Conservation (phyloP, 2,329 filamentous ascomycete species). For the Colletotrichum sidae region DNA sequence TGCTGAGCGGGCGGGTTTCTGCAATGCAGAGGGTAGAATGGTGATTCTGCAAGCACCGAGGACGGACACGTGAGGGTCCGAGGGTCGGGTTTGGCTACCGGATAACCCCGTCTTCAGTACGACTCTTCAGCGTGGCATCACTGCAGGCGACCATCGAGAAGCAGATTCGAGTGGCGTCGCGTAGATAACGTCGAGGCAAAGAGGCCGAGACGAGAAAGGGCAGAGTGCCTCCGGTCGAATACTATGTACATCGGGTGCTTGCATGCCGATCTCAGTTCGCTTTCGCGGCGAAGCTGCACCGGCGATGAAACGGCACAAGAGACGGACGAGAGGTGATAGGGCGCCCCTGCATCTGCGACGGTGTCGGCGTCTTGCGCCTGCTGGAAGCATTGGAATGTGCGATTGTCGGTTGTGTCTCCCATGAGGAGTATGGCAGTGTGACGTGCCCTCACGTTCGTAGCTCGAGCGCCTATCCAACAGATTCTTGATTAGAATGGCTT, state of each 20-base stretch:
- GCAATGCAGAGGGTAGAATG: too few species aligned
- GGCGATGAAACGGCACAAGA: conserved; percentile 26
- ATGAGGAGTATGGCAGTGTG: too few species aligned
- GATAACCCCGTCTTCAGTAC: conserved; percentile 15
- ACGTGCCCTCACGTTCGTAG: too few species aligned
- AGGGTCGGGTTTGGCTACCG: conserved; percentile 20
- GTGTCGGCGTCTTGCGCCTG: background rate
- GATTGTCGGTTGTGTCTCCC: too few species aligned
- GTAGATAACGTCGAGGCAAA: background rate
- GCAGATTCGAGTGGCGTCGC: background rate
- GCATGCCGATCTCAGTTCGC: conserved; percentile 26
- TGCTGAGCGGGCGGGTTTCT: too few species aligned
- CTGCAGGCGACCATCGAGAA: background rate
- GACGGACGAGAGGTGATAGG: conserved; percentile 15
- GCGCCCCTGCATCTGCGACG: conserved; percentile 22
- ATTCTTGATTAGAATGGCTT: too few species aligned
- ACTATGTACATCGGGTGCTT: conserved; percentile 1
- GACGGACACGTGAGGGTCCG: conserved; percentile 22
- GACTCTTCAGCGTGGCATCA: conserved; percentile 12
- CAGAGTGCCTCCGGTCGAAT: conserved; percentile 6
- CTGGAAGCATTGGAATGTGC: conserved; percentile 12
- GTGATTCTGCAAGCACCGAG: too few species aligned
- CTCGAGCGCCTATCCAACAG: too few species aligned
- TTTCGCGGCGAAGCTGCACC: conserved; percentile 15
- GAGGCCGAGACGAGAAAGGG: background rate